phyloP scores from a whole-genome alignment of 2,329 filamentous ascomycete species.

The Lecanicillium sp. region DNA sequence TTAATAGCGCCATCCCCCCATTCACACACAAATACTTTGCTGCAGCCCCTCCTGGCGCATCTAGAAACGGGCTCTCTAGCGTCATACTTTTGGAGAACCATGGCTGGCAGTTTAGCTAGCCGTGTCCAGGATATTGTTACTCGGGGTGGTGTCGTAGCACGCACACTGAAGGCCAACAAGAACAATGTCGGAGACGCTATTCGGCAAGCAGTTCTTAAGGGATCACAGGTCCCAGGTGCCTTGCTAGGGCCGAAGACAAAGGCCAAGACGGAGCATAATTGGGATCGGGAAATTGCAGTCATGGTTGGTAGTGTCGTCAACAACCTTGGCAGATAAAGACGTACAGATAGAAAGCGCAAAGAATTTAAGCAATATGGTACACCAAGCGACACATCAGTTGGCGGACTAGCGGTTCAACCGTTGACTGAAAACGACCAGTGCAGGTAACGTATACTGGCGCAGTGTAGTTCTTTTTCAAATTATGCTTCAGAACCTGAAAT shows the following conservation, averaged over 20 bases:
- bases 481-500: too few relatives aligned
- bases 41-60: constrained; percentile 64
- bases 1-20: constrained; percentile 37
- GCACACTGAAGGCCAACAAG: constrained; percentile 70
- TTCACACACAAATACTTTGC: constrained; percentile 40
- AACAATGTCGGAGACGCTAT: constrained; percentile 69
- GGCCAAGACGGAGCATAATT: constrained; percentile 43
- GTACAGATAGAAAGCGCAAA: too few relatives aligned
- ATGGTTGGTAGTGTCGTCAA: constrained; percentile 82
- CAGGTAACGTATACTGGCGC: too few relatives aligned
- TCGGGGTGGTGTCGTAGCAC: constrained; percentile 73
- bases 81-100: constrained; percentile 87
- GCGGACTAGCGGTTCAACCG: too few relatives aligned
- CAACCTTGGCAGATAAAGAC: constrained; percentile 33
- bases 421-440: too few relatives aligned
- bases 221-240: constrained; percentile 58
- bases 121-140: constrained; percentile 78
- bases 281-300: constrained; percentile 88
- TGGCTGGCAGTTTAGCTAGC: constrained; percentile 68
- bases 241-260: constrained; percentile 34
- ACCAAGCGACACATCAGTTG: too few relatives aligned
- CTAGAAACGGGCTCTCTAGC: constrained; percentile 82
- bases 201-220: constrained; percentile 72
- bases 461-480: too few relatives aligned
- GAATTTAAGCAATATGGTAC: too few relatives aligned